Base-by-base conservation (phyloP, 169 alveolate species). In the Plasmodium blacklocki region DNA sequence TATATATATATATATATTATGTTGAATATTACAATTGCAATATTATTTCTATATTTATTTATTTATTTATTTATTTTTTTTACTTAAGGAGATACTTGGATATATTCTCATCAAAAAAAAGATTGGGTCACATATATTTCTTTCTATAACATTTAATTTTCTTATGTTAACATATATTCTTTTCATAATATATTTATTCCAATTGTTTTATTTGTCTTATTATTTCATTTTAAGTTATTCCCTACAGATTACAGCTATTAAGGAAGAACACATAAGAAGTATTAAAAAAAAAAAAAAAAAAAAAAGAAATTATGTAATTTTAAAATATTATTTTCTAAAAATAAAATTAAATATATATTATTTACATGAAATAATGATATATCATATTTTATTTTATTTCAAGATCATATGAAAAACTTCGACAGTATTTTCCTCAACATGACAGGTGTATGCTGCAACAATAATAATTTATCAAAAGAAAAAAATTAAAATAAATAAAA, bases 41-140 rank as follows among this genome's bases (percentile, higher is more conserved):
- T 15, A 60, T 60, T 60, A 19, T 60, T 32, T 6, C 45, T 32
- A 8, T 1, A 4, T 60, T 18, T 6, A 19, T 6, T 21, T 15
- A 60, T 60, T 60, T 60, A 60, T 23, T 60, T 59, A 3, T 18
- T 21, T 60, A 60, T 60, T 64, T 68, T 6, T 71, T 52, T 19
- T 49, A 8, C 43, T 66, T 45, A 78, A 78, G 89, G 89, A 49
- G 52, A 78, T 15, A 78, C 54, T 59, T 78, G 89, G 89, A 59
- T 78, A 6, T 29, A n/a, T 71, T 23, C 89, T 64, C 89, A 78
- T 12, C 89, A 75, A 43, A 64, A 70, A 71, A 78, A 78, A 59
- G 64, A 64, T 43, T 78, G 89, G 89, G 89, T 78, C 49, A 26
- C 14, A 11, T 23, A 58, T n/a, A 14, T 2, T 64, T 7, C 59